These are phyloP conservation scores for Protostelium mycophagum DNA, from an alignment of 78 protist species.

Conservation along the genomic window DNA sequence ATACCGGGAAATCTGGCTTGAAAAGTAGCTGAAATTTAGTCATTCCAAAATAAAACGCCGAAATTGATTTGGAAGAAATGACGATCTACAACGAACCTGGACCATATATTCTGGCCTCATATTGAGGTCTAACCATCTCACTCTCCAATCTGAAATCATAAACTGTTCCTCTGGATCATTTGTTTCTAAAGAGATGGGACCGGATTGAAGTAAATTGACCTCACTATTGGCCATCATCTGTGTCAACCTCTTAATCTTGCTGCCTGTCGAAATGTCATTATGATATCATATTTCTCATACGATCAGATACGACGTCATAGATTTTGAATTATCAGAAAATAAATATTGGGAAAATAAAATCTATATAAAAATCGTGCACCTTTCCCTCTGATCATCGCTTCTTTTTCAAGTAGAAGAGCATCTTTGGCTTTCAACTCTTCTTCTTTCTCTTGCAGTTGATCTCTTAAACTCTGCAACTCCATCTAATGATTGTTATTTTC, in stretches of 20 bases:
- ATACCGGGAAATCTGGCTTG: neutral
- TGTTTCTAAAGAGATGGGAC: neutral
- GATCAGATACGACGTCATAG: neutral
- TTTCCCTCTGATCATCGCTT: neutral
- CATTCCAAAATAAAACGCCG: too few species aligned
- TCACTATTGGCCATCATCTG: neutral
- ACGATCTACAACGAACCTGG: too few species aligned
- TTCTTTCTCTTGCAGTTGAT: neutral
- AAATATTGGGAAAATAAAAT: too few species aligned
- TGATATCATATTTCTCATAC: too few species aligned
- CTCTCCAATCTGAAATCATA: neutral
- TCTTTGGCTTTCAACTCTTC: neutral
- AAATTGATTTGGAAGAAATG: too few species aligned
- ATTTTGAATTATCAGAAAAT: too few species aligned
- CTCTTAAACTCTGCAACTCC: neutral
- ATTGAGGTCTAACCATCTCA: neutral
- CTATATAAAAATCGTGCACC: neutral
- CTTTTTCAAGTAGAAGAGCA: neutral
- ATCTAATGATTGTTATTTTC: too few species aligned
- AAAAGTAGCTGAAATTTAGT: neutral
- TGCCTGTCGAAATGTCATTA: neutral
- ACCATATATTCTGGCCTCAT: neutral
- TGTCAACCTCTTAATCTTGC: neutral
- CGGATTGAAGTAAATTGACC: neutral
- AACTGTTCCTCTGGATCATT: neutral